These are phyloP conservation scores for Vinca major DNA, from an alignment of 305 asterid species.

Conservation along the genomic window DNA sequence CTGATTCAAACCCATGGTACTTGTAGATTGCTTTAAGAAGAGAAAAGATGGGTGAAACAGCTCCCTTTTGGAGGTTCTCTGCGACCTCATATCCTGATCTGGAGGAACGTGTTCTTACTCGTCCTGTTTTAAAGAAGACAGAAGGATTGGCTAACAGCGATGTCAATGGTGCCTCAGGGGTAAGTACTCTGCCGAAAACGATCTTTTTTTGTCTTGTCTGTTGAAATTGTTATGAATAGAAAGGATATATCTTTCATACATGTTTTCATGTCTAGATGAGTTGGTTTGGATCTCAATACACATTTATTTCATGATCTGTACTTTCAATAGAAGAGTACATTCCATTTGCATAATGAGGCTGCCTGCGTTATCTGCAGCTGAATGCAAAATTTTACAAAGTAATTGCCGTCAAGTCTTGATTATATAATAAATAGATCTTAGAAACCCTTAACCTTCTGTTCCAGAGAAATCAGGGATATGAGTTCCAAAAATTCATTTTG, in stretches of 20 bases:
- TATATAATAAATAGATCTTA: neutral
- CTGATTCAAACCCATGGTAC: slow-evolving; percentile 18
- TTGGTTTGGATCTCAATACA: neutral
- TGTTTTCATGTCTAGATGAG: neutral
- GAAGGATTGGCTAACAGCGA: slow-evolving; percentile 23
- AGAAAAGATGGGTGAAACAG: slow-evolving; percentile 82
- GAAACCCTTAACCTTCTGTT: neutral
- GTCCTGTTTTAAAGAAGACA: slow-evolving; percentile 20
- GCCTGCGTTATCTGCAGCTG: neutral
- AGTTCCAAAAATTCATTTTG: neutral
- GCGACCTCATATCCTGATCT: slow-evolving; percentile 92
- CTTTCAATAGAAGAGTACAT: neutral
- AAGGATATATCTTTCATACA: neutral
- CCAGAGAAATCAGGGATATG: neutral
- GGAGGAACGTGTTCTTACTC: slow-evolving; percentile 28
- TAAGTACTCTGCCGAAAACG: slow-evolving; percentile 21
- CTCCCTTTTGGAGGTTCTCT: slow-evolving; percentile 91
- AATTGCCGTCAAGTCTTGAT: neutral
- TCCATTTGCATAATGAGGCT: slow-evolving; percentile 2
- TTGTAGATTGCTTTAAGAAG: slow-evolving; percentile 72
- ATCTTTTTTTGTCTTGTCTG: slow-evolving; percentile 6
- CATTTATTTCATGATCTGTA: neutral
- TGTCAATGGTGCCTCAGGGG: slow-evolving; percentile 36
- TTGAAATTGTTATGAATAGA: slow-evolving; percentile 15
- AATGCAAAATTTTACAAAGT: neutral